Evolutionary conservation across 208 protist species (phyloP), one percentile per base, ranked within the genome.

Genomic region (Spongospora subterranea): DNA sequence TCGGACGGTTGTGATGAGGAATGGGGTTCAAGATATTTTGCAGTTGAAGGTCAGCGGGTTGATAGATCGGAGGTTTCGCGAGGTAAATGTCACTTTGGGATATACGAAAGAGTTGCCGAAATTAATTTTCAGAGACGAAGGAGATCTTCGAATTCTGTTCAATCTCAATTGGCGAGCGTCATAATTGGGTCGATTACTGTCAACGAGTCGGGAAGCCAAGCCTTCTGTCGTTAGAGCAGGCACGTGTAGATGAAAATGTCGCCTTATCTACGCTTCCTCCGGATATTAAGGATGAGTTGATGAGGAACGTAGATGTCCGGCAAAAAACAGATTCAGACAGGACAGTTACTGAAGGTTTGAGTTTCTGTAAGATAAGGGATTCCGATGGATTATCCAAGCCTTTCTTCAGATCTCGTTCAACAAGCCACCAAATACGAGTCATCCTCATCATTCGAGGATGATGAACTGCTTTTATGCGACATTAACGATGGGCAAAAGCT

Each of bases 231-330:
- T 6, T 20, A 82, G 71, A 82, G 71, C 71, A 43, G 6, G n/a
- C n/a, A n/a, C n/a, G n/a, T n/a, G n/a, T n/a, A n/a, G 40, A 45
- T n/a, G n/a, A 43, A 82, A 20, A 29, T 24, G 40, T 6, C 71
- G 35, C 11, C 17, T n/a, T 82, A 20, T 6, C 6, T 35, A 82
- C 71, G 71, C n/a, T 82, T 6, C 71, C 71, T 13, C 71, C 6
- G 35, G 71, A 82, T 43, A 45, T 82, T 13, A 82, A 82, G 71
- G 17, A 82, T 6, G 17, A 82, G 71, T n/a, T 82, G n/a, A 82
- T 35, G 71, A 35, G n/a, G 13, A 82, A 82, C 71, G n/a, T 40
- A 6, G n/a, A 45, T 13, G n/a, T n/a, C n/a, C n/a, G n/a, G n/a
- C n/a, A n/a, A n/a, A n/a, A n/a, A n/a, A n/a, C n/a, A n/a, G n/a